Base-by-base conservation (phyloP, 164 flowering plant genomes). In the Buxus sempervirens region DNA sequence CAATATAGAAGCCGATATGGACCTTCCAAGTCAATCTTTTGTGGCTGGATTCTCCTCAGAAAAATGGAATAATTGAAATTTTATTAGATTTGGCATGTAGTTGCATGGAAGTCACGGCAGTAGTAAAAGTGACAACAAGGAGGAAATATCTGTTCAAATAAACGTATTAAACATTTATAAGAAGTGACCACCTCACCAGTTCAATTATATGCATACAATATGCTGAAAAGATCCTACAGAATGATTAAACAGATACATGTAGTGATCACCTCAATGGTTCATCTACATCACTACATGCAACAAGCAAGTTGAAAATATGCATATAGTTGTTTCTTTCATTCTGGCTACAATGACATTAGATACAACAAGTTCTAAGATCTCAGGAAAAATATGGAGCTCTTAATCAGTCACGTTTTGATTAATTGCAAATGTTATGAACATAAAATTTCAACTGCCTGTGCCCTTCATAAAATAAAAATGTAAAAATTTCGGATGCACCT, bases 1-100 rank as follows among this genome's bases (percentile, higher is more conserved):
- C 84, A 81, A 62, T 68, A 71, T 5, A 82, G 84, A 65, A 84
- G 85, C 72, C 83, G 66, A 74, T 79, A 85, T 23, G 91, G 86
- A 54, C 86, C 78, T 28, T 71, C 82, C 20, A 73, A 68, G 38
- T 79, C 85, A 24, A 66, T 27, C 28, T 38, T 67, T 24, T 58
- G 66, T 27, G 60, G 70, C 61, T 70, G 70, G 62, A 36, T 69
- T 56, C 27, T 58, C 78, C 69, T 42, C 28, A 38, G 28, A 42
- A 54, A 23, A 24, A 58, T 45, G 51, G 9, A 45, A 10, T 1
- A 45, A 45, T 10, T 13, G n/a, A 25, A 14, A 19, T 7, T 12
- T 22, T 15, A 53, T 23, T n/a, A n/a, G 41, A 19, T 1, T 53
- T 9, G 27, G n/a, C 26, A 16, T 27, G 2, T 20, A 28, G 53